These are phyloP conservation scores for Secale cereale DNA, from an alignment of 176 grass and related monocot genomes.

Conservation along the genomic window DNA sequence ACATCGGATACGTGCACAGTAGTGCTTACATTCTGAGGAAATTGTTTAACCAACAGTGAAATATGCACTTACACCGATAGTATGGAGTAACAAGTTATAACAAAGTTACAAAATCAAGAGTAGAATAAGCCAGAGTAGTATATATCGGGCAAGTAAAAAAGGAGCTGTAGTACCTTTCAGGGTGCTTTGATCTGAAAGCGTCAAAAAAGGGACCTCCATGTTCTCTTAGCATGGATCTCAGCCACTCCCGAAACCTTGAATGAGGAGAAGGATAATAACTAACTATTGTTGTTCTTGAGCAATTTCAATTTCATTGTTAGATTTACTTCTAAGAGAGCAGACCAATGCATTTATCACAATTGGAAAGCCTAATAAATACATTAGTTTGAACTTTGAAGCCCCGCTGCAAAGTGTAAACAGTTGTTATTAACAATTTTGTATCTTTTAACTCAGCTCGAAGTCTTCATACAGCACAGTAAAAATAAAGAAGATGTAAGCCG, in stretches of 20 bases:
- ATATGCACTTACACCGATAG: not conserved
- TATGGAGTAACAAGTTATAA: conserved; percentile 19
- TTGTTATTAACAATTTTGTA: not conserved
- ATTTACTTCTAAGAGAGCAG: conserved; percentile 8
- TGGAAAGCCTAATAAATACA: not conserved
- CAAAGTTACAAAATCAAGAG: not conserved
- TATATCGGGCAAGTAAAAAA: not conserved
- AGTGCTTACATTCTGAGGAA: not conserved
- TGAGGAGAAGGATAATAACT: not conserved
- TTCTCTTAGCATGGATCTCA: conserved; percentile 81
- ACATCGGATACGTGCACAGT: not conserved
- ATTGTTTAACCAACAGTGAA: not conserved
- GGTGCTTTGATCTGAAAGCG: conserved; percentile 87
- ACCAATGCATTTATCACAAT: not conserved
- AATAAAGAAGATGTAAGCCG: not conserved
- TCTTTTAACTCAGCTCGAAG: not conserved
- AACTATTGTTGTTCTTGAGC: not conserved
- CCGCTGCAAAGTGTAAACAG: not conserved
- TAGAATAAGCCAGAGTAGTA: not conserved
- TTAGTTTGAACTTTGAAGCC: conserved; percentile 10
- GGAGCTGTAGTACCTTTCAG: conserved; percentile 55
- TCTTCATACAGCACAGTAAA: not conserved
- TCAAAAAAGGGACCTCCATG: conserved; percentile 79
- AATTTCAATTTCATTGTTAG: not conserved
- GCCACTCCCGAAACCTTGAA: conserved; percentile 83